A percentile compares a stretch with the other conserved stretches of the same genome.
Conservation (phyloP, 2,329 filamentous ascomycete genomes). For the Aspergillus felis region DNA sequence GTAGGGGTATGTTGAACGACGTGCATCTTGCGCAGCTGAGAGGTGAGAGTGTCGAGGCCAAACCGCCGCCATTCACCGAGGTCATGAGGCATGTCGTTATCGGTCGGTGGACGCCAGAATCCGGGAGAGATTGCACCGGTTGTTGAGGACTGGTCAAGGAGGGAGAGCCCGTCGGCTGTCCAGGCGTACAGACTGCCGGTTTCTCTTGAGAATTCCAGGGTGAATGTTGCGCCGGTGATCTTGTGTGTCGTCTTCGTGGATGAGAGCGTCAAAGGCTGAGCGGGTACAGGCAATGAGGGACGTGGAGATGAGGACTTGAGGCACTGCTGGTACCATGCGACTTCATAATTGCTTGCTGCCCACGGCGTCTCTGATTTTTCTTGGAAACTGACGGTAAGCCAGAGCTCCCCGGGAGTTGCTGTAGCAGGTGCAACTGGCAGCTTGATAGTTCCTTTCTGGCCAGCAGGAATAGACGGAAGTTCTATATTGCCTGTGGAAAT, state of each 20-base stretch:
- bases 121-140: slow-evolving; percentile 1
- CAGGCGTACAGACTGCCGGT: not conserved
- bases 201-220: slow-evolving; percentile 7
- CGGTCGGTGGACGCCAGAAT: slow-evolving; percentile 32
- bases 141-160: not conserved
- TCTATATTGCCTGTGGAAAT: not conserved
- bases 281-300: not conserved
- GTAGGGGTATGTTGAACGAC: slow-evolving; percentile 1
- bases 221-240: slow-evolving; percentile 6
- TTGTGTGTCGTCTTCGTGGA: not conserved
- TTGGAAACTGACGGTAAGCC: slow-evolving; percentile 6
- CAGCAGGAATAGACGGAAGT: not conserved
- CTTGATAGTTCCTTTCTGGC: not conserved
- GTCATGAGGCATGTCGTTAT: slow-evolving; percentile 27
- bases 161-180: not conserved
- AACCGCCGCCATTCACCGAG: slow-evolving; percentile 23
- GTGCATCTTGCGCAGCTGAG: slow-evolving; percentile 4
- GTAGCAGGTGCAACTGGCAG: not conserved
- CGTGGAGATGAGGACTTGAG: not conserved
- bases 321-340: slow-evolving; percentile 11
- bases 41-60: slow-evolving; percentile 12
- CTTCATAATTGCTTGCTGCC: slow-evolving; percentile 51
- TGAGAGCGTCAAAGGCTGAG: not conserved
- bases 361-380: slow-evolving; percentile 44
- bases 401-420: slow-evolving; percentile 31